Evolutionary conservation across 805 yeast genomes (phyloP).

Genomic region (Spathaspora gorwiae): DNA sequence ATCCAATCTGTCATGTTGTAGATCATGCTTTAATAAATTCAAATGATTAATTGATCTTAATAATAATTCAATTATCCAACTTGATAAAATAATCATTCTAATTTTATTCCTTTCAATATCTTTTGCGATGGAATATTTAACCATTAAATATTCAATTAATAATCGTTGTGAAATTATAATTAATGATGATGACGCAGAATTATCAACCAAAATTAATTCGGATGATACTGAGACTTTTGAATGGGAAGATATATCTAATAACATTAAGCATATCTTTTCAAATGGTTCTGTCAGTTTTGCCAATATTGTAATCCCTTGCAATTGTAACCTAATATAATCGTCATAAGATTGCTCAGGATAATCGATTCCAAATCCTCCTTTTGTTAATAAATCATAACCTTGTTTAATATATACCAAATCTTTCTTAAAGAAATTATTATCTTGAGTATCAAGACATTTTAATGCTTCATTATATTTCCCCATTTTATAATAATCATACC

Average conservation of each 20-base stretch:
- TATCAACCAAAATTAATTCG: not conserved
- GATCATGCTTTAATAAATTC: conserved; percentile 18
- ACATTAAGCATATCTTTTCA: conserved; percentile 61
- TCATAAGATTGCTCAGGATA: conserved; percentile 10
- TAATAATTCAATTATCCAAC: conserved; percentile 63
- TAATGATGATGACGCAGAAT: conserved; percentile 2
- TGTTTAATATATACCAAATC: conserved; percentile 33
- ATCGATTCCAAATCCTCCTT: conserved; percentile 31
- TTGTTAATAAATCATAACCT: conserved; percentile 32
- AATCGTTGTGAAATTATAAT: conserved; percentile 18
- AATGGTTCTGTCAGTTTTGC: conserved; percentile 64
- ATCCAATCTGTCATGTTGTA: not conserved
- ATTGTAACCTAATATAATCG: conserved; percentile 18
- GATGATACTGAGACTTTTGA: not conserved
- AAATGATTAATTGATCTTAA: conserved; percentile 43
- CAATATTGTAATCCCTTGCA: conserved; percentile 42
- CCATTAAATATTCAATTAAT: conserved; percentile 30
- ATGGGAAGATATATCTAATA: conserved; percentile 13
- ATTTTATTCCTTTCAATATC: conserved; percentile 23
- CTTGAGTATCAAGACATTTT: conserved; percentile 16
- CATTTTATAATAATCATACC: conserved; percentile 48
- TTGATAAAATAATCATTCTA: conserved; percentile 45
- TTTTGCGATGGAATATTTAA: conserved; percentile 23
- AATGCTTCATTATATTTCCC: conserved; percentile 66
- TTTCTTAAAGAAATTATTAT: conserved; percentile 14